These are phyloP conservation scores for Coemansia sp. DNA, from an alignment of 192 early-diverging fungal genomes.

Conservation along the genomic window DNA sequence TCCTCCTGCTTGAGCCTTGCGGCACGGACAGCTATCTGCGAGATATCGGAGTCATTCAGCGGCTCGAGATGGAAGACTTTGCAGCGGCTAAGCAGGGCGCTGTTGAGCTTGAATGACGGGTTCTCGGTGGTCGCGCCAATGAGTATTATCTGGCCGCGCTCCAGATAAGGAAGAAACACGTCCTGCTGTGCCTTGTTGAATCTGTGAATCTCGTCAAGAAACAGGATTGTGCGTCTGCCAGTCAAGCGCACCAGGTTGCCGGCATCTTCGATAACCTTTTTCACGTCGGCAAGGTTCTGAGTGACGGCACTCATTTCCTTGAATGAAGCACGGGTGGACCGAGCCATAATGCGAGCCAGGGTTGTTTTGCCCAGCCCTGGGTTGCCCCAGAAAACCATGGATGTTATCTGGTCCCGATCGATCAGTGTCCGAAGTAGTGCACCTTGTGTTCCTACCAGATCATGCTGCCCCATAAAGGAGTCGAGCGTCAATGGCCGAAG, in stretches of 20 bases:
- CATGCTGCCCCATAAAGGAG: conserved; percentile 73
- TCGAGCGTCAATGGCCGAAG: conserved; percentile 57
- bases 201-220: conserved; percentile 89
- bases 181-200: conserved; percentile 92
- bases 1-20: conserved; percentile 56
- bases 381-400: conserved; percentile 79
- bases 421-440: conserved; percentile 65
- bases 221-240: conserved; percentile 69
- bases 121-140: conserved; percentile 84
- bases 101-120: conserved; percentile 82
- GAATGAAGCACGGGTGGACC: conserved; percentile 34
- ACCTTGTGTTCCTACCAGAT: conserved; percentile 61
- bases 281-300: conserved; percentile 63
- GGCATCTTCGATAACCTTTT: conserved; percentile 72
- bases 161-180: conserved; percentile 76
- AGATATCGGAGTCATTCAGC: conserved; percentile 60
- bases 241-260: conserved; percentile 58
- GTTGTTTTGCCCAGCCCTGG: conserved; percentile 66
- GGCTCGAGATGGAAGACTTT: conserved; percentile 76
- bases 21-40: conserved; percentile 63
- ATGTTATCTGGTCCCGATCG: conserved; percentile 65
- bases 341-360: conserved; percentile 61
- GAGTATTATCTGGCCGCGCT: conserved; percentile 69
- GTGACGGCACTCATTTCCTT: conserved; percentile 58
- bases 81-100: conserved; percentile 78